Evolutionary conservation across 768 basidiomycete species (phyloP).

Genomic region (Hygrophorus pudorinus): DNA sequence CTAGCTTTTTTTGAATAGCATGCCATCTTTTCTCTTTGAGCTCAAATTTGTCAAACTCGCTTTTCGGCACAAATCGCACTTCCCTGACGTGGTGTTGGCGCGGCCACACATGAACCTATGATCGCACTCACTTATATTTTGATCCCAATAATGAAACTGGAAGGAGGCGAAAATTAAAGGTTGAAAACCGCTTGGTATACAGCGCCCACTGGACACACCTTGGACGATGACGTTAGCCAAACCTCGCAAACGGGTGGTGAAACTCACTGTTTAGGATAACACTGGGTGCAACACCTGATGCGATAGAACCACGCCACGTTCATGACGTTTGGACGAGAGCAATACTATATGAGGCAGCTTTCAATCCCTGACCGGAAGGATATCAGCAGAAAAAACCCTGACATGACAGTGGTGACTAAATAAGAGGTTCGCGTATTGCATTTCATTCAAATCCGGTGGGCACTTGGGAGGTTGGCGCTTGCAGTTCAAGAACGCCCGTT

Average conservation of each 20-base stretch:
- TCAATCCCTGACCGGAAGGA: too few relatives aligned
- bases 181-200: too few relatives aligned
- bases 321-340: not conserved
- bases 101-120: too few relatives aligned
- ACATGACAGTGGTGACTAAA: conserved; percentile 37
- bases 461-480: conserved; percentile 30
- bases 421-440: conserved; percentile 33
- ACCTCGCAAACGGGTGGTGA: not conserved
- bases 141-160: too few relatives aligned
- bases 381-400: too few relatives aligned
- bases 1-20: too few relatives aligned
- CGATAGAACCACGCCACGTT: conserved; percentile 10
- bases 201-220: not conserved
- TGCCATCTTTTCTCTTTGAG: too few relatives aligned
- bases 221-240: not conserved
- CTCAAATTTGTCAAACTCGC: too few relatives aligned
- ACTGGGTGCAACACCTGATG: conserved; percentile 10
- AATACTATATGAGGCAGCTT: not conserved
- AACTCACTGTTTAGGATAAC: conserved; percentile 10
- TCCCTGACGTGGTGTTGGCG: too few relatives aligned
- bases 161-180: too few relatives aligned
- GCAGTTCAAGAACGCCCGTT: conserved; percentile 20
- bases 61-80: too few relatives aligned
- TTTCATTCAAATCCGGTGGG: conserved; percentile 34
- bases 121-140: too few relatives aligned